Base-by-base conservation (phyloP, 1,139 yeast genomes). In the Debaryomyces sp. region DNA sequence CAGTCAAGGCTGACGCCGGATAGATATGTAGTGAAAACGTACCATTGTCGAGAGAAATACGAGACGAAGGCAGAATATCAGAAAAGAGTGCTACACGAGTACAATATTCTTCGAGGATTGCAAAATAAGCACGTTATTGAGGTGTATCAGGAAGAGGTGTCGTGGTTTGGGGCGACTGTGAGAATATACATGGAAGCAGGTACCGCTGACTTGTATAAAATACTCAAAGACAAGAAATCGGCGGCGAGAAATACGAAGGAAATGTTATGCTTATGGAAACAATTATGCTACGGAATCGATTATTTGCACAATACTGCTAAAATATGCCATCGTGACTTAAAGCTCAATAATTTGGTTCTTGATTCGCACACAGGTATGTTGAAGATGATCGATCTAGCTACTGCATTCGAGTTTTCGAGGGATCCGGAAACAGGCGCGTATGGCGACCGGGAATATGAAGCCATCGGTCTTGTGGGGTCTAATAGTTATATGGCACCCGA, bases 401-500 rank as follows among this genome's bases (percentile, higher is more conserved):
- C 72, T 2, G 68, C 71, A 2, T 53, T 57, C 37, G 55, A 54
- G 39, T 48, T 46, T 8, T 38, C 47, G 2, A 30, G 46, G 10
- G 41, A 51, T 21, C 52, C 53, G 9, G 55, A 53, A 4, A 35
- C 26, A 4, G 41, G 32, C 6, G 27, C 6, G 6, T n/a, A 10
- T 24, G 13, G 38, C 23, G 32, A 40, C 41, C 27, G 8, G 6
- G 48, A 45, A 32, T 22, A 9, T 15, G 44, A 52, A 51, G 67
- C 77, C 0, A 56, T 65, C 18, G 85, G 85, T 0, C 54, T 79
- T n/a, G 82, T 77, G 4, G 85, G 85, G 0, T 75, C 83, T 1
- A 70, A 66, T 24, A 55, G 61, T 9, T 78, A 70, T 53, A 66
- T 70, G 27, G 80, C 84, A 0, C 85, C 85, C 0, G 85, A 81